phyloP scores from a whole-genome alignment of 495 filamentous ascomycete genomes.

The Wilcoxina mikolae region DNA sequence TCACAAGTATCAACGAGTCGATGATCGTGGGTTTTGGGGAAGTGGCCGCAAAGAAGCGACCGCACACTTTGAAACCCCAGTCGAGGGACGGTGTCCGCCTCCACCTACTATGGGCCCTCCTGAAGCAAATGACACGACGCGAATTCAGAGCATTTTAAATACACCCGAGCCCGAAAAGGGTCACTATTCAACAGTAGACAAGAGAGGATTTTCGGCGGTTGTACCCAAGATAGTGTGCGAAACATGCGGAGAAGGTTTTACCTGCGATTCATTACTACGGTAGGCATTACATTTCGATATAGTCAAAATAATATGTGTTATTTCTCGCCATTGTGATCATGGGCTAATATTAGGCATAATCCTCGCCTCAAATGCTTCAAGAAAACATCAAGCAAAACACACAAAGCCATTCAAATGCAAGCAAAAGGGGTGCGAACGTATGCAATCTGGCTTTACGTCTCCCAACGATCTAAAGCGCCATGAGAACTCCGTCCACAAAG shows the following conservation, averaged over 20 bases:
- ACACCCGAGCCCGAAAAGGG: conserved; percentile 1
- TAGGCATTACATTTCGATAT: conserved; percentile 12
- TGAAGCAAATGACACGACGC: background rate
- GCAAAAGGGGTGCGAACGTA: conserved; percentile 41
- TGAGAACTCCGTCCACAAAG: conserved; percentile 55
- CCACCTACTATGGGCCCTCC: background rate
- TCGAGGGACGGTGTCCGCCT: background rate
- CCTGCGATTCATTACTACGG: conserved; percentile 27
- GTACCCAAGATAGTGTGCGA: conserved; percentile 5
- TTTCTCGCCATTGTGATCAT: conserved; percentile 1
- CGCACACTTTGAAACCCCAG: background rate
- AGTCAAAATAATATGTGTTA: conserved; percentile 10
- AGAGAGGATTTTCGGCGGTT: background rate
- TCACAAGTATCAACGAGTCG: background rate
- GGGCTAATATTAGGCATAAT: background rate
- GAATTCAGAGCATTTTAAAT: conserved; percentile 1
- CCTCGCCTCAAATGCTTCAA: conserved; percentile 27
- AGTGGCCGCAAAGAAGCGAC: background rate
- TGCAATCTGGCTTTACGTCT: conserved; percentile 58
- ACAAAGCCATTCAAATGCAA: conserved; percentile 57
- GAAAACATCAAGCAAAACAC: conserved; percentile 72
- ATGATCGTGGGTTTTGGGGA: background rate
- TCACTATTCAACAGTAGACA: background rate
- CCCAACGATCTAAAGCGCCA: conserved; percentile 67
- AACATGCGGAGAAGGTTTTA: conserved; percentile 15